Base-by-base conservation (phyloP, 306 rosid genomes). In the Cucurbita argyrosperma region DNA sequence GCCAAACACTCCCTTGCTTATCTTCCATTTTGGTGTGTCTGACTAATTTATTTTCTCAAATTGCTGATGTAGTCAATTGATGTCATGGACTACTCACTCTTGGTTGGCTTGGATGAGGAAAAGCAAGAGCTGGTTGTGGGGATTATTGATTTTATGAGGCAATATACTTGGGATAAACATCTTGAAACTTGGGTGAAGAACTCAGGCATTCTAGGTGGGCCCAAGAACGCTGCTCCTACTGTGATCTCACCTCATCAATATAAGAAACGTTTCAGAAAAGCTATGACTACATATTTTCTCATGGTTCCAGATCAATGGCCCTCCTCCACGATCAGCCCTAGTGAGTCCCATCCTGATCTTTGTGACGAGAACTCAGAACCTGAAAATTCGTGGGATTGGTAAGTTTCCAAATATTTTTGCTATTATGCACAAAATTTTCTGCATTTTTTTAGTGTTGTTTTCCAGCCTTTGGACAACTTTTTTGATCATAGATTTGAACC, bases 301-400 rank as follows among this genome's bases (percentile, higher is more conserved):
- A 95, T 88, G 96, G 96, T 95, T 80, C 99, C 97, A 43, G 99
- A 95, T 87, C 95, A 91, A 58, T 95, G 97, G 99, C 89, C 95
- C 26, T 83, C 96, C 37, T 84, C 91, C 39, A 71, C 89, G 15
- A 63, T 82, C 14, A 42, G 74, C 75, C 84, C 84, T 51, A 88
- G 96, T 75, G 61, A 76, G 53, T 90, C 96, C 77, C 95, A 80
- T 61, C 77, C 96, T 77, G 99, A 94, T 75, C 70, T 86, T 1
- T 75, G 80, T 61, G 97, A 89, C 70, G 91, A 89, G 40, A 85
- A 63, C 73, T 40, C 84, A 18, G 87, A 85, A 42, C 66, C 82
- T 80, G 82, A 86, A 60, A 77, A 46, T 30, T 51, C 74, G 14
- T 70, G 60, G 74, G 60, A 70, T 52, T 35, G 74, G 74, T 70